Conservation (phyloP, 495 filamentous ascomycete species). For the Trichoderma virens region DNA sequence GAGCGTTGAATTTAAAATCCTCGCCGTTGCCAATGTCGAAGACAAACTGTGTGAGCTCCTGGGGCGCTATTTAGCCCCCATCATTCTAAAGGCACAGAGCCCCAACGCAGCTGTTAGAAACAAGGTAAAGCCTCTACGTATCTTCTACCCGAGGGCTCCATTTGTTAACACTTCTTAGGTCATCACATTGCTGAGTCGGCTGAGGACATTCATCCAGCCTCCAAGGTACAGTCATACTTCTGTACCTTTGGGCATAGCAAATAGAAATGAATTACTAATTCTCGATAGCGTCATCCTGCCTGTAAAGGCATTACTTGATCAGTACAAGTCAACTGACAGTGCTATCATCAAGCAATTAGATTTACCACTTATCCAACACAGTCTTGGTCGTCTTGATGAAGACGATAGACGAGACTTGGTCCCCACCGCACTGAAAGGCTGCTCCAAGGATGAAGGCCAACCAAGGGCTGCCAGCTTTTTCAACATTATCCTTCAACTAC, state of each 20-base stretch:
- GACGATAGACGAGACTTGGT: slow-evolving; percentile 50
- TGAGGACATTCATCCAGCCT: slow-evolving; percentile 37
- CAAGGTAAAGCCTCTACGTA: slow-evolving; percentile 49
- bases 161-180: slow-evolving; percentile 32
- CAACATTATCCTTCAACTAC: slow-evolving; percentile 69
- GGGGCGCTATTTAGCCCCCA: slow-evolving; percentile 66
- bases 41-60: slow-evolving; percentile 69
- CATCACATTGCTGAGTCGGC: slow-evolving; percentile 61
- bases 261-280: slow-evolving; percentile 14
- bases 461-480: slow-evolving; percentile 67
- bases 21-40: slow-evolving; percentile 71
- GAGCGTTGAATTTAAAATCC: slow-evolving; percentile 85
- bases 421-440: slow-evolving; percentile 62
- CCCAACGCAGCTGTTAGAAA: slow-evolving; percentile 72
- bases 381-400: slow-evolving; percentile 59
- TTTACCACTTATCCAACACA: slow-evolving; percentile 80
- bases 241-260: not conserved
- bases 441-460: slow-evolving; percentile 57
- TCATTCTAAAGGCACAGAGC: slow-evolving; percentile 78
- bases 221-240: slow-evolving; percentile 24
- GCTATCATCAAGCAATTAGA: slow-evolving; percentile 82
- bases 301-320: slow-evolving; percentile 71
- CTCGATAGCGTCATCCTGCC: slow-evolving; percentile 63
- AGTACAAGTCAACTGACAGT: slow-evolving; percentile 72
- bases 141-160: not conserved